These are phyloP conservation scores for Candida dubliniensis DNA, from an alignment of 1,139 yeast genomes.

Conservation along the genomic window DNA sequence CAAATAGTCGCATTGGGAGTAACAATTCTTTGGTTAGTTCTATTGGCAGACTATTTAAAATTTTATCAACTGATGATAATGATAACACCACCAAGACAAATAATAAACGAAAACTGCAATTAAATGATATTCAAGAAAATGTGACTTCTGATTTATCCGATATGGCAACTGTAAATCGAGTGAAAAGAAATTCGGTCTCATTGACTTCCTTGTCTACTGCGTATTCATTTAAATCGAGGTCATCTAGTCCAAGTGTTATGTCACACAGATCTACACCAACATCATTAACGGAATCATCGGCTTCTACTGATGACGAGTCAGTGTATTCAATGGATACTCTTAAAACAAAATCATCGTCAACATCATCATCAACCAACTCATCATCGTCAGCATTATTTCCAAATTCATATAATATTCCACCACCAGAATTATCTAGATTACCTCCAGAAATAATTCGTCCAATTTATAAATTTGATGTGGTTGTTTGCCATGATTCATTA, in stretches of 20 bases:
- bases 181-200: conserved; percentile 35
- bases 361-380: background rate
- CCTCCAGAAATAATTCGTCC: conserved; percentile 53
- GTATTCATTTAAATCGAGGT: conserved; percentile 34
- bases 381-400: background rate
- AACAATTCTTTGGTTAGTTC: conserved; percentile 35
- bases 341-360: conserved; percentile 4
- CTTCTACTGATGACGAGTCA: conserved; percentile 31
- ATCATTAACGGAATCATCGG: conserved; percentile 39
- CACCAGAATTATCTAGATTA: conserved; percentile 45
- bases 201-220: conserved; percentile 41
- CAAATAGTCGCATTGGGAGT: conserved; percentile 13
- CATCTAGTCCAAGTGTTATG: conserved; percentile 46
- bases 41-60: conserved; percentile 39
- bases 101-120: background rate
- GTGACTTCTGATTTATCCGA: background rate
- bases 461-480: conserved; percentile 47
- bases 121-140: conserved; percentile 7
- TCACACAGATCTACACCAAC: conserved; percentile 45
- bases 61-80: conserved; percentile 30
- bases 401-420: conserved; percentile 24
- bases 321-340: conserved; percentile 12
- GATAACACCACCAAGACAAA: no score
- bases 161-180: conserved; percentile 3
- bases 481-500: conserved; percentile 44